Base-by-base conservation (phyloP, 2,329 filamentous ascomycete species). In the Ophiosphaerella herpotricha region DNA sequence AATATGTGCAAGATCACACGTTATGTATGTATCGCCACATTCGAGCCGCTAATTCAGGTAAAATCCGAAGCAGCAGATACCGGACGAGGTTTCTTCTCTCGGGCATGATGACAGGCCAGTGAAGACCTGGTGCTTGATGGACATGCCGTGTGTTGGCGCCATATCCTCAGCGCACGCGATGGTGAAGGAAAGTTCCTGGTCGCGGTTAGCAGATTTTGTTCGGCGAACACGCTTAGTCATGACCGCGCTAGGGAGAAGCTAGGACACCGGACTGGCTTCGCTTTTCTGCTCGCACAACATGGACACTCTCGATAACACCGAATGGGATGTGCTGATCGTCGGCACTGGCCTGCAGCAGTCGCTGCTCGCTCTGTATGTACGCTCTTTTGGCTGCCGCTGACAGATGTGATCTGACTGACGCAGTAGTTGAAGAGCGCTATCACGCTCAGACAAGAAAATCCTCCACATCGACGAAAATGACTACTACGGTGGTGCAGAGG, bases 401-500 rank as follows among this genome's bases (percentile, higher is more conserved):
- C 29, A 29, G 62, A 66, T 74, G 77, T 77, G 77, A 58, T 85
- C 85, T 88, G 84, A 89, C 87, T 90, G 84, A 91, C 86, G 74
- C 76, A 87, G 82, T 75, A 60, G 53, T 70, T 73, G 70, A 82
- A 97, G 93, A 82, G 89, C 93, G 66, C 82, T 97, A 64, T 97
- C 93, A 61, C 88, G 92, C 68, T 96, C 91, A 55, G 87, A 86
- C 70, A 96, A 96, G 80, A 94, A 90, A 66, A 84, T 97, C 60
- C 83, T 97, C 52, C 93, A 97, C 72, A 79, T 97, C 70, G 93
- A 97, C 71, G 82, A 84, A 57, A 92, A 96, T 76, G 81, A 86
- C 55, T 96, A 90, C 74, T 97, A 97, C 76, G 93, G 93, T 64
- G 89, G 89, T 45, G 73, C 86, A 34, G 91, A 96, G 70, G 91